Base-by-base conservation (phyloP, 805 yeast species). In the Priceomyces carsonii region DNA sequence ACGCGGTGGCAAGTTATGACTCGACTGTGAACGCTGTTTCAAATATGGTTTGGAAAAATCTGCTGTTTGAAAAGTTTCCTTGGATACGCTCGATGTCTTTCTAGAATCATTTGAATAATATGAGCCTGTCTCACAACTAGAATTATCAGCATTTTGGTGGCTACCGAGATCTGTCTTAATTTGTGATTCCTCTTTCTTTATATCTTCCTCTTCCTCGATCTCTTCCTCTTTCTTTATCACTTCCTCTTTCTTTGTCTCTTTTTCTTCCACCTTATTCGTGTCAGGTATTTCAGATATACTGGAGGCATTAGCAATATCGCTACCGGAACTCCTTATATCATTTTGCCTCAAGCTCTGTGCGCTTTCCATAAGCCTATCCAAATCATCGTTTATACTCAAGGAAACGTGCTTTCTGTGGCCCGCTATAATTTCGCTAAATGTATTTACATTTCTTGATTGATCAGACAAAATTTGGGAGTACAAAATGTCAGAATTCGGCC, bases 351-450 rank as follows among this genome's bases (percentile, higher is more conserved):
- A 12, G 9, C 8, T 29, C 25, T 19, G 33, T 5, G 68, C 69
- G 32, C 54, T 50, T 21, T 51, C 53, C 73, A 67, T 66, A 35
- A 67, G 53, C 33, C 51, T 51, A 37, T 65, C 71, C 22, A 67
- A 51, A 38, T 61, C 71, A 35, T 65, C 71, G 36, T 51, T 53
- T 17, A 66, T 45, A 21, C 51, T 52, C 26, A 62, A 41, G 5
- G 67, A 59, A 4, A 45, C 30, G 15, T 59, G 48, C 26, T 47
- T 47, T 17, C 29, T 16, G 29, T 54, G 45, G 8, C 7, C 29
- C 5, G 18, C 18, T 10, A 22, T 27, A 5, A 22, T 26, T 8
- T 31, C 43, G 8, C 36, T 36, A 13, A 31, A 17, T 7, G 29
- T 37, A 8, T 36, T 45, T 13, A 35, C 43, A 8, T 33, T 38